Conservation (phyloP, 2,329 filamentous ascomycete species). For the Pezicula radicicola region DNA sequence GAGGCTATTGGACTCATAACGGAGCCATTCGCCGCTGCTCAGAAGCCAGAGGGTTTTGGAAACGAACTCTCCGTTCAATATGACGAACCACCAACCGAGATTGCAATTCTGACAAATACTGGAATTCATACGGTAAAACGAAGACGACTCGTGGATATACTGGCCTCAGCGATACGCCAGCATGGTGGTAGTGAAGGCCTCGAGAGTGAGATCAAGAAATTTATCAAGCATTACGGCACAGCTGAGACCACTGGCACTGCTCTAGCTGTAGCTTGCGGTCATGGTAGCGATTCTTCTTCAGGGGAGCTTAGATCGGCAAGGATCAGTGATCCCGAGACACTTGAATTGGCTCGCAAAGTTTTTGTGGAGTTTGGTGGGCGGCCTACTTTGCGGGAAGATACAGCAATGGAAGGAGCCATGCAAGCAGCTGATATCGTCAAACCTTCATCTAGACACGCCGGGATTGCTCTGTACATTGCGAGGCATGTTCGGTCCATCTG, state of each 20-base stretch:
- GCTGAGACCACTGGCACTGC: conserved; percentile 88
- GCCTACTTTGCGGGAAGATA: conserved; percentile 78
- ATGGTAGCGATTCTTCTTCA: conserved; percentile 72
- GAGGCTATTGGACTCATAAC: conserved; percentile 79
- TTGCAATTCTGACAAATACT: conserved; percentile 87
- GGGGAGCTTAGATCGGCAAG: conserved; percentile 69
- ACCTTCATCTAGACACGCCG: conserved; percentile 86
- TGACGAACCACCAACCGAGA: conserved; percentile 75
- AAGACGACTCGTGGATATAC: conserved; percentile 84
- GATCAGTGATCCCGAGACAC: conserved; percentile 77
- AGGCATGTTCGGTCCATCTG: conserved; percentile 87
- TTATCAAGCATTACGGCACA: conserved; percentile 82
- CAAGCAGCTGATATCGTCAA: conserved; percentile 78
- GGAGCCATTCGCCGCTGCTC: conserved; percentile 66
- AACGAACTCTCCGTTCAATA: conserved; percentile 98
- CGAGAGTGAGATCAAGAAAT: conserved; percentile 77
- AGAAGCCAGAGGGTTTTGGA: conserved; percentile 74
- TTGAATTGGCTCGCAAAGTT: conserved; percentile 79
- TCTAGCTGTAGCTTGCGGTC: conserved; percentile 90
- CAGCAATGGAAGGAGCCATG: conserved; percentile 53
- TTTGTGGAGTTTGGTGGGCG: conserved; percentile 94
- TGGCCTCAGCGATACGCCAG: conserved; percentile 75
- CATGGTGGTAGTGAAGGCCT: conserved; percentile 75
- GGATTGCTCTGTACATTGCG: conserved; percentile 82
- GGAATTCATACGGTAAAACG: conserved; percentile 85